These are phyloP conservation scores for Leccinellum luteum DNA, from an alignment of 768 basidiomycete species.

Conservation along the genomic window DNA sequence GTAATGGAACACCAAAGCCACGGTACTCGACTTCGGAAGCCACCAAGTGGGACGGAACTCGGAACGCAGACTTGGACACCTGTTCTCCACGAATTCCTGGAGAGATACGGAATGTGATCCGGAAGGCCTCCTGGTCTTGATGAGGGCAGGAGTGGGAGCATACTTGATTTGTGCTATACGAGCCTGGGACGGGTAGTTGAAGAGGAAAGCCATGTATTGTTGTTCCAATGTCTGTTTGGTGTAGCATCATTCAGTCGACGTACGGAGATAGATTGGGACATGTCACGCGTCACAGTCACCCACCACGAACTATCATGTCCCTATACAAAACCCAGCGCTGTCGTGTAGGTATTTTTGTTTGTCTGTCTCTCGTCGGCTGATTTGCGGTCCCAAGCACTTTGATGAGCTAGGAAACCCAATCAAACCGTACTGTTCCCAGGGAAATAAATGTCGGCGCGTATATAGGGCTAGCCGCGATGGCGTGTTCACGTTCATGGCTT, in stretches of 20 bases:
- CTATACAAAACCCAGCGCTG: constrained; percentile 46
- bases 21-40: constrained; percentile 29
- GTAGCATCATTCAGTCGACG: neutral
- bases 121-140: constrained; percentile 13
- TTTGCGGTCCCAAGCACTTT: constrained; percentile 41
- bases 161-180: constrained; percentile 20
- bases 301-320: constrained; percentile 24
- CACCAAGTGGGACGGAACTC: constrained; percentile 32
- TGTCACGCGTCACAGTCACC: constrained; percentile 25
- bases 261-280: neutral
- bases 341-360: constrained; percentile 37
- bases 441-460: constrained; percentile 48
- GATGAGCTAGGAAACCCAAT: constrained; percentile 42
- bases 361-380: constrained; percentile 12
- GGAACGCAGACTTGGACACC: constrained; percentile 29
- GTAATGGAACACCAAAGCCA: neutral
- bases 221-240: too few relatives aligned
- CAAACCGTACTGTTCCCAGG: constrained; percentile 45
- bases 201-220: constrained; percentile 16
- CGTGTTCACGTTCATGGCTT: constrained; percentile 1
- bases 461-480: constrained; percentile 8
- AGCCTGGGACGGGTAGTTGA: constrained; percentile 11
- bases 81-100: constrained; percentile 31
- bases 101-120: constrained; percentile 19
- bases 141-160: constrained; percentile 17